Evolutionary conservation across 805 yeast species (phyloP).

Genomic region (Candida sithepensis): DNA sequence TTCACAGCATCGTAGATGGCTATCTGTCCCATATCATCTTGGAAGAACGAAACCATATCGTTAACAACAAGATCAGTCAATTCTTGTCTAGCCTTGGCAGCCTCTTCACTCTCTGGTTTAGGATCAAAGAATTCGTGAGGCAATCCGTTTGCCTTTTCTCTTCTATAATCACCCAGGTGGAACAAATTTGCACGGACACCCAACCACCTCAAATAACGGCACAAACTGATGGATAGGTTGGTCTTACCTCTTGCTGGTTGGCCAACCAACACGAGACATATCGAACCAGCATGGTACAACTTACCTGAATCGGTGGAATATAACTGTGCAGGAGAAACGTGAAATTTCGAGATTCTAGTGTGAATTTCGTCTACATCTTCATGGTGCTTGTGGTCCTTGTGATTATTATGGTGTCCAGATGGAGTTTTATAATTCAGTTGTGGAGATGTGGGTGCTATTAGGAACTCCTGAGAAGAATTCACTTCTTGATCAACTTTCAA

Average conservation of each 20-base stretch:
- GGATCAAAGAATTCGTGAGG: constrained; percentile 71
- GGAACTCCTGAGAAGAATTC: constrained; percentile 9
- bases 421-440: constrained; percentile 8
- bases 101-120: constrained; percentile 42
- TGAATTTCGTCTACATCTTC: constrained; percentile 61
- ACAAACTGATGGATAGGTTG: constrained; percentile 83
- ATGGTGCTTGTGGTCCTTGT: constrained; percentile 5
- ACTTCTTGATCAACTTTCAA: constrained; percentile 9
- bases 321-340: constrained; percentile 86
- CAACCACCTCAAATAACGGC: constrained; percentile 91
- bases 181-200: constrained; percentile 91
- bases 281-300: constrained; percentile 92
- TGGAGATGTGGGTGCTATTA: constrained; percentile 12
- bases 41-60: constrained; percentile 71
- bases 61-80: constrained; percentile 60
- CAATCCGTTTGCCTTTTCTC: constrained; percentile 49
- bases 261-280: constrained; percentile 85
- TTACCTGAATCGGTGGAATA: constrained; percentile 91
- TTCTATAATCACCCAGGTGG: constrained; percentile 88
- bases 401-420: not conserved
- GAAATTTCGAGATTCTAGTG: constrained; percentile 52
- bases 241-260: constrained; percentile 97
- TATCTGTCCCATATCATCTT: constrained; percentile 81
- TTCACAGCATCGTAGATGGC: constrained; percentile 96
- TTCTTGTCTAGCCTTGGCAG: constrained; percentile 49